A percentile compares a stretch with the other conserved stretches of the same genome.
Evolutionary conservation across 805 yeast genomes (phyloP).

Genomic region (Lachancea quebecensis): DNA sequence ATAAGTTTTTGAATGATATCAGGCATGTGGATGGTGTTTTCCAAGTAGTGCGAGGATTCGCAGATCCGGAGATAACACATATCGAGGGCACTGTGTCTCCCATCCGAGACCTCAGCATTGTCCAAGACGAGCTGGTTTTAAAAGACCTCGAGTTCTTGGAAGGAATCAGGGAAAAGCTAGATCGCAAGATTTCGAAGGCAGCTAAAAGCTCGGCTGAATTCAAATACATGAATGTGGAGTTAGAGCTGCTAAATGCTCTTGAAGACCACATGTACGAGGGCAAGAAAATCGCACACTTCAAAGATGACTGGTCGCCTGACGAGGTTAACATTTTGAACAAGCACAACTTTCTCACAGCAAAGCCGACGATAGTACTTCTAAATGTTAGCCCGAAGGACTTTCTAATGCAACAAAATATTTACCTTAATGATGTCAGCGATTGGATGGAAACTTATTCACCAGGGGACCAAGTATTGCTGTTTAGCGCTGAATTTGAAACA

Average conservation of each 20-base stretch:
- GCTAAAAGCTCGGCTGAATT: conserved; percentile 43
- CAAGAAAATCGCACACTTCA: conserved; percentile 50
- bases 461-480: conserved; percentile 59
- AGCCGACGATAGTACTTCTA: conserved; percentile 74
- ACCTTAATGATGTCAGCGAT: conserved; percentile 41
- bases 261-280: conserved; percentile 47
- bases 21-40: conserved; percentile 76
- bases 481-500: conserved; percentile 52
- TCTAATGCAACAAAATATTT: conserved; percentile 44
- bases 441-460: conserved; percentile 71
- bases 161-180: conserved; percentile 45
- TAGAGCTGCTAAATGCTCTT: conserved; percentile 33
- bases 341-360: conserved; percentile 74
- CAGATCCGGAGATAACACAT: conserved; percentile 70
- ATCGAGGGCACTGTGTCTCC: conserved; percentile 70
- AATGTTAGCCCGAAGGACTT: conserved; percentile 71
- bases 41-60: conserved; percentile 72
- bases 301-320: conserved; percentile 54
- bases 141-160: conserved; percentile 70
- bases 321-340: conserved; percentile 64
- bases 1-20: conserved; percentile 71
- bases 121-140: conserved; percentile 66
- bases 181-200: conserved; percentile 35
- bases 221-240: conserved; percentile 38
- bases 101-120: conserved; percentile 64